Conservation (phyloP, 2,329 filamentous ascomycete species). For the Talaromyces verruculosus region DNA sequence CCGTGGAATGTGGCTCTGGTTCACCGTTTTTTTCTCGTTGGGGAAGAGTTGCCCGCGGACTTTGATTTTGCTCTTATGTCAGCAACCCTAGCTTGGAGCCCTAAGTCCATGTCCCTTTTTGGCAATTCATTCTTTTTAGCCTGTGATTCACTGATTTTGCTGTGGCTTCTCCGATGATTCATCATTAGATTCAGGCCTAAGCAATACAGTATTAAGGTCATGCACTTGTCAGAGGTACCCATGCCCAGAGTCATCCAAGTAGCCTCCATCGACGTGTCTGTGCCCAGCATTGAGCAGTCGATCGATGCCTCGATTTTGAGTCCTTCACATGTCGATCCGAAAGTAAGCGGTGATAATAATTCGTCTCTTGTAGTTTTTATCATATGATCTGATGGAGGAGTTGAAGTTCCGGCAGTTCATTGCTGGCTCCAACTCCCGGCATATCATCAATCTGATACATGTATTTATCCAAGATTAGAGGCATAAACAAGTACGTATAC, state of each 20-base stretch:
- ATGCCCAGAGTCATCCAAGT: neutral
- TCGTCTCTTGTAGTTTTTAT: neutral
- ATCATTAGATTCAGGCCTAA: neutral
- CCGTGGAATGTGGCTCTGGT: neutral
- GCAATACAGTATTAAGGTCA: neutral
- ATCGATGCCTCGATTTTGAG: neutral
- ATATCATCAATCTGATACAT: neutral
- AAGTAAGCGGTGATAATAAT: neutral
- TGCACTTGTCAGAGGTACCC: neutral
- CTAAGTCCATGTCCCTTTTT: constrained; percentile 17
- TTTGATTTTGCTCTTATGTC: constrained; percentile 9
- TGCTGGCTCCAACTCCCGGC: neutral
- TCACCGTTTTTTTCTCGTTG: constrained; percentile 8
- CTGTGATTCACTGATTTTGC: neutral
- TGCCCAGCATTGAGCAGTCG: neutral
- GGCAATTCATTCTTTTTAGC: neutral
- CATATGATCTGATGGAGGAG: neutral
- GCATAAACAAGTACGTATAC: neutral
- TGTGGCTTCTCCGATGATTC: neutral
- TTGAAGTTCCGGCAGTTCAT: neutral
- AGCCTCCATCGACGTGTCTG: neutral
- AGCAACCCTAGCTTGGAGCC: constrained; percentile 22
- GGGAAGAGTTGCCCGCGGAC: constrained; percentile 1
- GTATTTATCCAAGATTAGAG: neutral
- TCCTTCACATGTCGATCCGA: neutral